Evolutionary conservation across 179 eudicot genomes (phyloP), one percentile per base, ranked within the genome.

Genomic region (Dionaea muscipula): DNA sequence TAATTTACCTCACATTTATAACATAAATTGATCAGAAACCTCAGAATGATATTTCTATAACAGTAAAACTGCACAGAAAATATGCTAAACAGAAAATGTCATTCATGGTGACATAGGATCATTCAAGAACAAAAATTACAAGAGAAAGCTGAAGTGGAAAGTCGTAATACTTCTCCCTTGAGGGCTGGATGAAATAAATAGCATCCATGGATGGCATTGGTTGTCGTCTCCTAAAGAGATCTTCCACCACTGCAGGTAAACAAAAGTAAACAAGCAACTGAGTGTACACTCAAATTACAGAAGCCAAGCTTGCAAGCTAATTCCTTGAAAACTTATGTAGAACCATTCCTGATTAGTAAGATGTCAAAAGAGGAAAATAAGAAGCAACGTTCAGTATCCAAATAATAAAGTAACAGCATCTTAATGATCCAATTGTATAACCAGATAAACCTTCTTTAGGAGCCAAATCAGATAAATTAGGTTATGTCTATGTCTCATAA

Each of bases 191-290:
- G 84, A 87, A 91, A 64, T 91, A 91, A 63, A 91, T 72, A 35
- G 81, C 99, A 68, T 87, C 99, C 89, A 91, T 68, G 26, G 94
- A 77, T 22, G 96, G 93, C 81, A 91, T 61, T 28, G 99, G 94
- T 64, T 91, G 79, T 71, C 99, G 77, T 78, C 99, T 72, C 74
- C 81, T 76, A 61, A 78, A 91, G 65, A 91, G 81, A 70, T 91
- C 96, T 79, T 91, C 99, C 67, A 91, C 99, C 96, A 91, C 98
- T 91, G 76, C 72, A 74, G 23, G 26, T 43, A 59, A 65, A 57
- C 19, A 47, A 23, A 40, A 28, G 8, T 8, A 28, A 28, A 28
- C 35, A 28, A 28, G 35, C 35, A 28, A 28, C 35, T 28, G 35
- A 28, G 35, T 28, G 33, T 35, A 55, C 37, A 23, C 26, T 21